Percentiles rank a stretch among this genome's conserved stretches.
phyloP scores from a whole-genome alignment of 148 eudicot species.

The Dysphania ambrosioides region DNA sequence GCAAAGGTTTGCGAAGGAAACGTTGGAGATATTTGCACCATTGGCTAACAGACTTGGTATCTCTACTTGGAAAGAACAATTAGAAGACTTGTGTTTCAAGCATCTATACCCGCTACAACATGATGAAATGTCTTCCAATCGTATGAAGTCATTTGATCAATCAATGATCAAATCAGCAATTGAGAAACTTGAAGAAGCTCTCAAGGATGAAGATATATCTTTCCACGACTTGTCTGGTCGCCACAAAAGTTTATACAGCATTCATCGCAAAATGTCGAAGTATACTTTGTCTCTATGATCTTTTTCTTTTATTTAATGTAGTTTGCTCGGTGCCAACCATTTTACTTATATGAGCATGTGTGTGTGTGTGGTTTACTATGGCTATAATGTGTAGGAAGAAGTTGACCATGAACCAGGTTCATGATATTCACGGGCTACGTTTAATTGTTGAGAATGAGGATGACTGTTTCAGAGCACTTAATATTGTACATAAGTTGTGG shows the following conservation, averaged over 20 bases:
- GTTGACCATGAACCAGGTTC: conserved; percentile 74
- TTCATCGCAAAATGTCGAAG: conserved; percentile 87
- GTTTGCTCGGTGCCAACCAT: neutral
- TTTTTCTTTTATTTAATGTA: neutral
- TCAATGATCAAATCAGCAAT: conserved; percentile 55
- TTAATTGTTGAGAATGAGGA: conserved; percentile 86
- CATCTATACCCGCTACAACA: conserved; percentile 63
- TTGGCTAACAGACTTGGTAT: conserved; percentile 92
- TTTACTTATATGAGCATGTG: neutral
- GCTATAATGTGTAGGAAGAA: conserved; percentile 56
- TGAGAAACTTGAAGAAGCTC: conserved; percentile 63
- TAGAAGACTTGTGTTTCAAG: conserved; percentile 80
- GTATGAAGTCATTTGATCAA: conserved; percentile 63
- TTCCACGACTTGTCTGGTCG: conserved; percentile 67
- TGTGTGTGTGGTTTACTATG: neutral
- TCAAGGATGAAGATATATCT: conserved; percentile 51
- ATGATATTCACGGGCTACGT: conserved; percentile 87
- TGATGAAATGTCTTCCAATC: conserved; percentile 65
- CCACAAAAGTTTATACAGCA: conserved; percentile 91
- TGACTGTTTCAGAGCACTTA: conserved; percentile 79
- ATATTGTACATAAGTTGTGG: conserved; percentile 76
- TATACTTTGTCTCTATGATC: conserved; percentile 38
- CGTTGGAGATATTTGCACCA: conserved; percentile 91
- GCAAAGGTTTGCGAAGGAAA: conserved; percentile 87
- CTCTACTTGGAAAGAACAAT: conserved; percentile 83